Percentiles rank a stretch among this genome's conserved stretches.
Evolutionary conservation across 2,329 filamentous ascomycete species (phyloP).

Genomic region (Leptographium lundbergii): DNA sequence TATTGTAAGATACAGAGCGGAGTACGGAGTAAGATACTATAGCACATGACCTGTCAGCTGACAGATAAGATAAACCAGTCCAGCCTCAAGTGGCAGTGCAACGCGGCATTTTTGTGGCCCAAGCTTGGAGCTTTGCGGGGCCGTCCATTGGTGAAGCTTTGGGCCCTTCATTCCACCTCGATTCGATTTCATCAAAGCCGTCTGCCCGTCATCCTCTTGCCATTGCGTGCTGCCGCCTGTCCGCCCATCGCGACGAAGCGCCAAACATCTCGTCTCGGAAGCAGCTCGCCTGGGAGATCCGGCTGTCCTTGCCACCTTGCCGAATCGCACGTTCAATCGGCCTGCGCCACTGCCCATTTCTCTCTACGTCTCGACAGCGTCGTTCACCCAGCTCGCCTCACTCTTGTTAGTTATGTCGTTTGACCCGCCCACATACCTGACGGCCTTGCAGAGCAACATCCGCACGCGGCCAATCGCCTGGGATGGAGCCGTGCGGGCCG

Average conservation of each 20-base stretch:
- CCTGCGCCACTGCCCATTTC: not conserved
- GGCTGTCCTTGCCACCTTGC: not conserved
- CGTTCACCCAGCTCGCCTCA: not conserved
- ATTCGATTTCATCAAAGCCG: not conserved
- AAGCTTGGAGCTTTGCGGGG: constrained; percentile 9
- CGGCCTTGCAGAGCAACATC: constrained; percentile 91
- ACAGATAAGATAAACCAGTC: not conserved
- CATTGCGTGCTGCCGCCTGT: not conserved
- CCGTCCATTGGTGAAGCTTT: not conserved
- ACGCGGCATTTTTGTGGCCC: constrained; percentile 14
- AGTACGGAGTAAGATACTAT: not conserved
- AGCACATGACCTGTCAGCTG: not conserved
- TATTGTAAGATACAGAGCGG: too few species aligned
- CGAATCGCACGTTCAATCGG: not conserved
- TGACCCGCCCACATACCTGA: constrained; percentile 76
- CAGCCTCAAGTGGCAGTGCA: constrained; percentile 2
- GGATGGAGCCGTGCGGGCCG: constrained; percentile 89
- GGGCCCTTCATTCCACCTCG: not conserved
- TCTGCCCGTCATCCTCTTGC: not conserved
- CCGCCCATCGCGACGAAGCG: not conserved
- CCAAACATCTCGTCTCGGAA: not conserved
- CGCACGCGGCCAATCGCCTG: constrained; percentile 90
- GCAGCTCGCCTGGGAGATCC: not conserved
- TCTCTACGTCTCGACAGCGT: not conserved
- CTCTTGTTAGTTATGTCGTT: constrained; percentile 55